phyloP scores from a whole-genome alignment of 495 filamentous ascomycete species.

The Penicillium goetzii region DNA sequence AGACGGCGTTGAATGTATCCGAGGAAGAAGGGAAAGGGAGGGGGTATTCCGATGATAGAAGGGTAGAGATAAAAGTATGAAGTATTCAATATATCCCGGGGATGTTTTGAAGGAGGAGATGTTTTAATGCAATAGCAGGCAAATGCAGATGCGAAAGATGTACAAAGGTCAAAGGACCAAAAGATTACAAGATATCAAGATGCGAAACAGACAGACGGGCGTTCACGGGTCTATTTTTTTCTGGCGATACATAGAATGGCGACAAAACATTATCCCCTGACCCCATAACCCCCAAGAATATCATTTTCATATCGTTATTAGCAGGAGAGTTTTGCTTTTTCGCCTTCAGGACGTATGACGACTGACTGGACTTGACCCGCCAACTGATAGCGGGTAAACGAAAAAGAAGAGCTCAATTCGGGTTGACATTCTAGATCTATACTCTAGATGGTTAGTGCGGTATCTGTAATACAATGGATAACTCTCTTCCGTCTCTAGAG shows the following conservation, averaged over 20 bases:
- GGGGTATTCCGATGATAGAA: background rate
- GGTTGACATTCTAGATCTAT: background rate
- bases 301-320: background rate
- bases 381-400: background rate
- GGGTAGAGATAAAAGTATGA: background rate
- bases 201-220: background rate
- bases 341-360: background rate
- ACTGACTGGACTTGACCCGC: background rate
- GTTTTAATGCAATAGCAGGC: background rate
- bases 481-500: background rate
- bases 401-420: background rate
- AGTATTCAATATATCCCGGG: background rate
- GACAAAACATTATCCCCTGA: conserved; percentile 31
- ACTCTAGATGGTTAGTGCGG: background rate
- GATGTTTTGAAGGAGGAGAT: background rate
- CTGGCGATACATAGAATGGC: background rate
- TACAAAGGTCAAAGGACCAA: background rate
- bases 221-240: conserved; percentile 12
- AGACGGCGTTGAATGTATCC: background rate
- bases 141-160: conserved; percentile 10
- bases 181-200: background rate
- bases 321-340: background rate
- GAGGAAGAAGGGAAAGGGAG: background rate
- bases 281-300: background rate
- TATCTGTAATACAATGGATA: background rate